Percentiles rank a stretch among this genome's conserved stretches.
Conservation (phyloP, 1,139 yeast genomes). For the Pichia sp. region DNA sequence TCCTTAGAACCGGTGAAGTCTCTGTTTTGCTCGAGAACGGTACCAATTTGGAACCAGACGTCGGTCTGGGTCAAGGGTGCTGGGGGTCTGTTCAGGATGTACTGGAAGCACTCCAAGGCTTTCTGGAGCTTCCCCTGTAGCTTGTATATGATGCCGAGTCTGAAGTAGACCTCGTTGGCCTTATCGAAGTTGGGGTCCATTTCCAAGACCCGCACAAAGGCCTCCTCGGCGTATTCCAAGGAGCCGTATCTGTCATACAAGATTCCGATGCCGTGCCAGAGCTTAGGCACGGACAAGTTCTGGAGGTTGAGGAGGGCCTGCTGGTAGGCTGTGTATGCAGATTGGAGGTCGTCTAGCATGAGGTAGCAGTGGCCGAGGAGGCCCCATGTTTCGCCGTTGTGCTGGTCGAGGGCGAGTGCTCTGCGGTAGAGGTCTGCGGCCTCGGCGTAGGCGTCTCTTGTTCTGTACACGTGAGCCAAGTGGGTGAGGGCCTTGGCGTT, state of each 20-base stretch:
- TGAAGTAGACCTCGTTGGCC: slow-evolving; percentile 91
- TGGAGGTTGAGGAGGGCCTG: slow-evolving; percentile 88
- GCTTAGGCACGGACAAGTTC: slow-evolving; percentile 91
- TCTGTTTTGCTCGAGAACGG: slow-evolving; percentile 89
- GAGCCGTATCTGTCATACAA: slow-evolving; percentile 94
- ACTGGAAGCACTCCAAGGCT: slow-evolving; percentile 90
- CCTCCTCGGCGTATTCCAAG: slow-evolving; percentile 95
- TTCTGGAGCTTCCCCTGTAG: slow-evolving; percentile 85
- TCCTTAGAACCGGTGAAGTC: slow-evolving; percentile 90
- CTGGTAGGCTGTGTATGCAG: slow-evolving; percentile 95
- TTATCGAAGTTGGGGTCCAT: slow-evolving; percentile 95
- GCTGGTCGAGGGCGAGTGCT: slow-evolving; percentile 75
- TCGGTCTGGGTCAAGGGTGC: slow-evolving; percentile 94
- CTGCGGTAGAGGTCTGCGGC: slow-evolving; percentile 93
- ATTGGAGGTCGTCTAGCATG: slow-evolving; percentile 92
- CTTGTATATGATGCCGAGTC: slow-evolving; percentile 95
- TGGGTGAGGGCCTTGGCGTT: slow-evolving; percentile 81
- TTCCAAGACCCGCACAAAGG: slow-evolving; percentile 91
- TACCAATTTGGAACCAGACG: slow-evolving; percentile 97
- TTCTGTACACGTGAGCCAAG: slow-evolving; percentile 82
- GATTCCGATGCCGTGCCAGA: slow-evolving; percentile 98
- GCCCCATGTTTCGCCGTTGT: slow-evolving; percentile 97
- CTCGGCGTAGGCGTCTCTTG: slow-evolving; percentile 83
- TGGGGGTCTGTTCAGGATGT: slow-evolving; percentile 87
- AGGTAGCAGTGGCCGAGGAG: slow-evolving; percentile 92